phyloP scores from a whole-genome alignment of 805 yeast genomes.

The Hagleromyces aurorensis region DNA sequence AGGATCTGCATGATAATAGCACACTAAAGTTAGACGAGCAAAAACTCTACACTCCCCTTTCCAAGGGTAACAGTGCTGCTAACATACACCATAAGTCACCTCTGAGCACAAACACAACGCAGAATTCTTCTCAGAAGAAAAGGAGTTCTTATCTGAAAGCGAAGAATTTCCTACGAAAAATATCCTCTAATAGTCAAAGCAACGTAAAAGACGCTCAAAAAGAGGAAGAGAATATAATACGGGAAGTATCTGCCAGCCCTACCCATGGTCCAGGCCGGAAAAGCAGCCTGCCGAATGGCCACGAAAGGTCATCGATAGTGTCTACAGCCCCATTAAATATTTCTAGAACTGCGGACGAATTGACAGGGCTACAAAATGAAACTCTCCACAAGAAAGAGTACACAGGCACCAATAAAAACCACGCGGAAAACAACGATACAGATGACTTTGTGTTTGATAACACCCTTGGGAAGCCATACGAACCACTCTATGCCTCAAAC shows the following conservation, averaged over 20 bases:
- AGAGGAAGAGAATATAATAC: too few species aligned
- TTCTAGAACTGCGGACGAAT: too few species aligned
- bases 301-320: too few species aligned
- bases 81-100: neutral
- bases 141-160: conserved; percentile 7
- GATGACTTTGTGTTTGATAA: conserved; percentile 22
- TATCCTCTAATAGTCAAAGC: conserved; percentile 9
- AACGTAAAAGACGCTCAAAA: too few species aligned
- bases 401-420: conserved; percentile 2
- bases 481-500: conserved; percentile 10
- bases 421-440: conserved; percentile 5
- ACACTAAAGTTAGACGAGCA: neutral
- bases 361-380: too few species aligned
- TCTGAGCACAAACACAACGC: neutral
- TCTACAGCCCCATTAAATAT: too few species aligned
- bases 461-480: conserved; percentile 10
- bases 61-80: neutral
- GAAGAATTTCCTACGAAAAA: conserved; percentile 10
- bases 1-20: conserved; percentile 15
- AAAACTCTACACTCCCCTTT: neutral
- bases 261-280: too few species aligned
- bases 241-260: too few species aligned
- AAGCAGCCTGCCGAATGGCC: too few species aligned
- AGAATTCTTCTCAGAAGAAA: conserved; percentile 1
- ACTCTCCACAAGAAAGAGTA: neutral